Base-by-base conservation (phyloP, 257 asterid species). In the Solanum bulbocastanum region DNA sequence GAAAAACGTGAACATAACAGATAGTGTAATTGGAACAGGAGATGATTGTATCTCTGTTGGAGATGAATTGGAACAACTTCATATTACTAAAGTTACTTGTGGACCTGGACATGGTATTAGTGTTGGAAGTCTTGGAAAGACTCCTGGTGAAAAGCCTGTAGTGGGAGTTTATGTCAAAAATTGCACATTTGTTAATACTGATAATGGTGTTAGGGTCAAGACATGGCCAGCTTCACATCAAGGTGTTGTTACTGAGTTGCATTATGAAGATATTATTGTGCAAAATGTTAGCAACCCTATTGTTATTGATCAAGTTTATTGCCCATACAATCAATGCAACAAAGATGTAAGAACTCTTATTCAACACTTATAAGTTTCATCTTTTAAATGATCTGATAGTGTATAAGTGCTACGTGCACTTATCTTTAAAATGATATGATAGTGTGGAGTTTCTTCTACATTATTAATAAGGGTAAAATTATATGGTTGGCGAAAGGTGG, bases 81-180 rank as follows among this genome's bases (percentile, higher is more conserved):
- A 56, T 58, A 78, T 92, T 22, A 74, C 83, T 85, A 87, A 78
- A 40, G 88, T 89, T 44, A 58, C 10, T 15, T 92, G 94, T 52
- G 93, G 94, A 33, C 93, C 94, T 5, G 94, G 94, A 9, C 94
- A 91, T 35, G 94, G 94, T 83, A 86, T 92, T 79, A 87, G 88
- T 72, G 62, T 92, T 23, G 94, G 94, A 52, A 92, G 93, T 87
- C 86, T 92, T 5, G 94, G 94, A 6, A 88, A 33, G 73, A 83
- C 86, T 60, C 71, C 44, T 3, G 81, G 85, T 11, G 94, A 92
- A 86, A 65, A 87, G 5, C 89, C 89, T 1, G 93, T 92, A 8
- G 10, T 40, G 3, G 91, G 92, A 32, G 78, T 92, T 18, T 49
- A 65, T 0, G 90, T 92, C 8, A 66, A 6, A 36, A 88, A 88